A percentile compares a stretch with the other conserved stretches of the same genome.
phyloP scores from a whole-genome alignment of 306 rosid genomes.

The Cajanus cajan region DNA sequence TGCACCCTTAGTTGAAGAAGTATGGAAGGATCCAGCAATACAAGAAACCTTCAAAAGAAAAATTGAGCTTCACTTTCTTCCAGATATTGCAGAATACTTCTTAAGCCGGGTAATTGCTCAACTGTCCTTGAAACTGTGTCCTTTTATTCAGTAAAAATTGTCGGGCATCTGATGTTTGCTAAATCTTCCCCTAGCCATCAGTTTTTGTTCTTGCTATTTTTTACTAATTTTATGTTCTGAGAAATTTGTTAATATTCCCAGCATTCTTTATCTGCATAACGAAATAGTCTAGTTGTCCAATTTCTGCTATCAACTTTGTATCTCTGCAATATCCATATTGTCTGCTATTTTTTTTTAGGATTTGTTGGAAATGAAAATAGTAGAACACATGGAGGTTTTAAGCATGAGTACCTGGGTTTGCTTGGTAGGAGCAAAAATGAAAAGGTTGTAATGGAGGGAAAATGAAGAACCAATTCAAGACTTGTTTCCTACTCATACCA shows the following conservation, averaged over 20 bases:
- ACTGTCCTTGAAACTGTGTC: too few relatives aligned
- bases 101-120: too few relatives aligned
- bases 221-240: not conserved
- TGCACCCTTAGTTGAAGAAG: constrained; percentile 98
- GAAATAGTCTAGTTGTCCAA: not conserved
- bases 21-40: constrained; percentile 95
- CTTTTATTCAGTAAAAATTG: too few relatives aligned
- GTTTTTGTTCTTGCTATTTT: not conserved
- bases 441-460: not conserved
- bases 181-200: not conserved
- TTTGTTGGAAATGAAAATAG: too few relatives aligned
- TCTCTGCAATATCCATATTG: not conserved
- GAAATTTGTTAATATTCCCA: not conserved
- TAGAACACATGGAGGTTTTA: not conserved
- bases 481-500: not conserved
- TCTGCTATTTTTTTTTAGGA: too few relatives aligned
- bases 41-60: constrained; percentile 91
- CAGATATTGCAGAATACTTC: too few relatives aligned
- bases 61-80: constrained; percentile 91
- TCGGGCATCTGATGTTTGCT: too few relatives aligned
- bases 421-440: not conserved
- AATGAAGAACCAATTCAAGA: not conserved
- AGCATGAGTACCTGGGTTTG: not conserved
- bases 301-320: not conserved
- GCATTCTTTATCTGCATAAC: not conserved